Evolutionary conservation across 169 alveolate species (phyloP), one percentile per base, ranked within the genome.

Genomic region (Babesia bigemina): DNA sequence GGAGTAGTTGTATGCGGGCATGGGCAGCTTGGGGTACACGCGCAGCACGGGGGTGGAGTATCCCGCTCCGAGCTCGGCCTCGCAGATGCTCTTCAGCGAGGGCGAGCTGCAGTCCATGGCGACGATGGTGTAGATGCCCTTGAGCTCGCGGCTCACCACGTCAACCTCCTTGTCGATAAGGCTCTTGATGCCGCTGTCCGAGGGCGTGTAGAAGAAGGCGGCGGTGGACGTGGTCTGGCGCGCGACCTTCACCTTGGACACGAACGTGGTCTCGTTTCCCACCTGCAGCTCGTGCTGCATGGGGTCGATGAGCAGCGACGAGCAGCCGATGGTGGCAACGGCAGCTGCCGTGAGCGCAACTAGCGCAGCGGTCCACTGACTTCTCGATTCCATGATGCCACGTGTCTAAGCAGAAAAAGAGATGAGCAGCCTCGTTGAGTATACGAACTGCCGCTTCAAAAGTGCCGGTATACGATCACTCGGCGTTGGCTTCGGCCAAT

Each of bases 231-330:
- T 86, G 49, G 79, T 84, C 56, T 83, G 88, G 49, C 94, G 49
- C n/a, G 91, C 88, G 28, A 83, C 71, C 66, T 82, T 86, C 22
- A 89, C 87, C 52, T 83, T 84, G 17, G 91, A 61, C 42, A 82
- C 86, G 55, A 89, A 89, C 44, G 87, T 89, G 19, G 77, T 73
- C 44, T 86, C 84, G 59, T 89, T 89, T 12, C 81, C 91, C 16
- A 89, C 85, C 52, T 85, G 94, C n/a, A 89, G 75, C 21, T 89
- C 92, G 63, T 89, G 94, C 53, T 83, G 87, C 87, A 89, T 89
- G 42, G 91, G 84, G 29, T 89, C 92, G 45, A 89, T 79, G n/a
- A 67, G 76, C 71, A 74, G 29, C 50, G 90, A 56, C 19, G 75
- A 71, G 22, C 45, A 36, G 14, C 71, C 71, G 19, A 39, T 50